Conservation (phyloP, 2,329 filamentous ascomycete species). For the Ophiognomonia clavigignenti-juglandacearum region DNA sequence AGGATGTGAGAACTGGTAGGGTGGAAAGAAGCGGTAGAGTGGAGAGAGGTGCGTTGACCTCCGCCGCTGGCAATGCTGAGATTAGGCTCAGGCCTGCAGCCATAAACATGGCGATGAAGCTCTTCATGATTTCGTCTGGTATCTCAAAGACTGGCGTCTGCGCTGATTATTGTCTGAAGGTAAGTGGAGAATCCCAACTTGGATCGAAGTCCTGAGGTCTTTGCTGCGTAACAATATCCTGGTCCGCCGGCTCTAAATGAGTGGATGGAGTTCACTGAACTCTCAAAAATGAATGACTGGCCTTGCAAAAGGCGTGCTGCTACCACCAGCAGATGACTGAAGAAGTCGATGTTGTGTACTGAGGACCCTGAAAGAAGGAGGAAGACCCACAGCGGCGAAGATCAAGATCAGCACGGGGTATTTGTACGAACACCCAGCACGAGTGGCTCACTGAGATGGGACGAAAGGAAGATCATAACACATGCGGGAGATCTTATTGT, state of each 20-base stretch:
- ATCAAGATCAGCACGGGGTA: slow-evolving; percentile 8
- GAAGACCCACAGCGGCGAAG: background rate
- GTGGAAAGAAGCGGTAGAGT: background rate
- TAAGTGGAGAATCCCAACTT: too few relatives aligned
- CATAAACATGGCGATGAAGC: background rate
- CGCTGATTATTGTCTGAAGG: too few relatives aligned
- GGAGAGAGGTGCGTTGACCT: background rate
- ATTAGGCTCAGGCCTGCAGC: background rate
- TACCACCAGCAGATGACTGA: background rate
- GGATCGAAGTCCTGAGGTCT: too few relatives aligned
- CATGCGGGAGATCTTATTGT: too few relatives aligned
- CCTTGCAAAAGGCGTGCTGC: background rate
- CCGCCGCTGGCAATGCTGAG: slow-evolving; percentile 6
- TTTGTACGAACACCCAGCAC: too few relatives aligned
- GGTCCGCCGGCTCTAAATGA: background rate
- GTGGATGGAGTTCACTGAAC: slow-evolving; percentile 12
- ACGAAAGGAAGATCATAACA: too few relatives aligned
- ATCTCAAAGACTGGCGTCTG: too few relatives aligned
- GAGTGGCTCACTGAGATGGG: too few relatives aligned
- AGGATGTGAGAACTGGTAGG: background rate
- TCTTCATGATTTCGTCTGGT: too few relatives aligned
- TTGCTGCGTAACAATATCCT: too few relatives aligned
- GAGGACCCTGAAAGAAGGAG: background rate
- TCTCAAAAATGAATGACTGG: slow-evolving; percentile 8
- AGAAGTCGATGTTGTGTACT: background rate